Evolutionary conservation across 1,284 basidiomycete genomes (phyloP), one percentile per base, ranked within the genome.

Genomic region (Cryptococcus sp.): DNA sequence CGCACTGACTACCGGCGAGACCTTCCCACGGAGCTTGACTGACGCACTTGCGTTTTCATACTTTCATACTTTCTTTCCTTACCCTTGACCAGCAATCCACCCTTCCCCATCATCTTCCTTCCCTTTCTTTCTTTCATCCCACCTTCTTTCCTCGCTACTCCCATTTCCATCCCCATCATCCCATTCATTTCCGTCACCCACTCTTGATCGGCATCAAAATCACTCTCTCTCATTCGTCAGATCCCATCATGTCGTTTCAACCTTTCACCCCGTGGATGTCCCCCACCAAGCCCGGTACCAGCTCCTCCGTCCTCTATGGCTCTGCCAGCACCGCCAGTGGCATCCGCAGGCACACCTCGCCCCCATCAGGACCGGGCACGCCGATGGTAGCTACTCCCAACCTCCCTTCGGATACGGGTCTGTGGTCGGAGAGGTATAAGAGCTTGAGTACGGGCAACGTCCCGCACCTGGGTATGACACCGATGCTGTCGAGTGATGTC

Each of bases 371-470:
- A 25, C 46, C 38, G 3, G 49, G 39, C 8, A 54, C 50, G 20
- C 59, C 59, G 10, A 40, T 57, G 5, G 54, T 57, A 22, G 59
- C 59, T 35, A 61, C 59, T 4, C 59, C 59, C 5, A 50, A 47
- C 6, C 42, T 39, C 5, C 23, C 38, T 3, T 35, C 13, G 19
- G 57, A 59, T 16, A 39, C 17, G 5, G 23, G 40, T 22, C n/a
- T 59, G 5, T 59, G 57, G 57, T 59, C 57, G 1, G 57, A 59
- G 22, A 54, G 46, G 25, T 59, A 51, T 45, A 50, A 44, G 42
- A 55, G 53, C 27, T 19, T 59, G 38, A 48, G 53, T 23, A 50
- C 57, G 16, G 54, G 53, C 16, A 54, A 55, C 23, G 46, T 59
- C 38, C 38, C 19, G 19, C 53, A 54, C 20, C 39, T 45, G 42